These are phyloP conservation scores for Colletotrichum sp. DNA, from an alignment of 2,329 filamentous ascomycete genomes.

Conservation along the genomic window DNA sequence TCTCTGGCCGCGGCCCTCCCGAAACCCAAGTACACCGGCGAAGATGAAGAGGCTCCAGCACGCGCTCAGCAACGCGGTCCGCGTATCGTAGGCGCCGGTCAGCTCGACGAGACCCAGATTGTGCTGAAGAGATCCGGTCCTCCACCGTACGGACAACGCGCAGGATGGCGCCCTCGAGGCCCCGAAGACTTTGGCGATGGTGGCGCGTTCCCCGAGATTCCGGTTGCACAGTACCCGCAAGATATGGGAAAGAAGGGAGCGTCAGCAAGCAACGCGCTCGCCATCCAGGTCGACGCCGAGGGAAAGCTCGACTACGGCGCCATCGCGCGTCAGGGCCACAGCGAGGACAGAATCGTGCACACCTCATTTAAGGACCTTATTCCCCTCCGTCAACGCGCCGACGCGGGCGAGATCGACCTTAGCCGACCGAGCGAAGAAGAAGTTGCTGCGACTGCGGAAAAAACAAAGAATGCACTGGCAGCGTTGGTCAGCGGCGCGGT, in stretches of 20 bases:
- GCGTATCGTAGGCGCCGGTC: slow-evolving; percentile 78
- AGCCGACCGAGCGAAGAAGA: slow-evolving; percentile 85
- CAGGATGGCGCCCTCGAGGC: slow-evolving; percentile 87
- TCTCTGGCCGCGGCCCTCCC: slow-evolving; percentile 83
- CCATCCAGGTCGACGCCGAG: slow-evolving; percentile 88
- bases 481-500: slow-evolving; percentile 84
- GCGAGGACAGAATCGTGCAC: slow-evolving; percentile 83
- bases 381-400: slow-evolving; percentile 87
- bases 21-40: slow-evolving; percentile 88
- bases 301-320: slow-evolving; percentile 97
- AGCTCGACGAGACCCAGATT: slow-evolving; percentile 85
- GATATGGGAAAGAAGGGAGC: slow-evolving; percentile 88
- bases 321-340: slow-evolving; percentile 88
- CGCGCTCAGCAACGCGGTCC: slow-evolving; percentile 79
- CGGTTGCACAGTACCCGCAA: slow-evolving; percentile 92
- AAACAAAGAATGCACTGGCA: slow-evolving; percentile 85
- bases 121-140: slow-evolving; percentile 84
- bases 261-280: slow-evolving; percentile 81
- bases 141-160: slow-evolving; percentile 84
- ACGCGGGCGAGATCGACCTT: slow-evolving; percentile 89
- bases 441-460: slow-evolving; percentile 82
- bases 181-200: slow-evolving; percentile 96
- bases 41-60: slow-evolving; percentile 80
- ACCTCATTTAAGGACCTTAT: slow-evolving; percentile 97
- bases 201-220: slow-evolving; percentile 92